A percentile compares a stretch with the other conserved stretches of the same genome.
phyloP scores from a whole-genome alignment of 139 green algal species.

The Ettlia oleoabundans region DNA sequence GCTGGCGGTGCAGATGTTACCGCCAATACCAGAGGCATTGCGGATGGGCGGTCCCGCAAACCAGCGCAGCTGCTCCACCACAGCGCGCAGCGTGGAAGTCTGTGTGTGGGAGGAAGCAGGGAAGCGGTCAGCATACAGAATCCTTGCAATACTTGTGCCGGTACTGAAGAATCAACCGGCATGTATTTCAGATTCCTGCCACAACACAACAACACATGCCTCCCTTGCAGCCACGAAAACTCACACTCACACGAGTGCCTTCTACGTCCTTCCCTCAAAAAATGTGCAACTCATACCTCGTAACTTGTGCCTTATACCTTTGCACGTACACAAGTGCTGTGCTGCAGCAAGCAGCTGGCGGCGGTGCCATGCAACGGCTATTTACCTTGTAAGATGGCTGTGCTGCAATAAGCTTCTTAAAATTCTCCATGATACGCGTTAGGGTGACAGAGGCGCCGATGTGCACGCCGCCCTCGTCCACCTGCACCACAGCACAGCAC shows the following conservation, averaged over 20 bases:
- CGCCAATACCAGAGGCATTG: constrained; percentile 90
- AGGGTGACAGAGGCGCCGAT: constrained; percentile 87
- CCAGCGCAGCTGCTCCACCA: constrained; percentile 90
- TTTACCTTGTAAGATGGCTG: constrained; percentile 48
- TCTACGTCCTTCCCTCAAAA: too few relatives aligned
- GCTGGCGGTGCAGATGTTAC: constrained; percentile 92
- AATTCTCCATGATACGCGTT: constrained; percentile 62
- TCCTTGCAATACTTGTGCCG: too few relatives aligned
- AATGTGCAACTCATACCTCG: too few relatives aligned
- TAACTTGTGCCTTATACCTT: too few relatives aligned
- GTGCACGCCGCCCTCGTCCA: constrained; percentile 61
- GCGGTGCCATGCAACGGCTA: too few relatives aligned
- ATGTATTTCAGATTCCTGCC: too few relatives aligned
- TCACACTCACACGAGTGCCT: too few relatives aligned
- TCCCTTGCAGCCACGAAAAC: too few relatives aligned
- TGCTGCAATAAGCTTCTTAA: constrained; percentile 45
- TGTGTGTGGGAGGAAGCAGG: neutral
- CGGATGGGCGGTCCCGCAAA: constrained; percentile 90
- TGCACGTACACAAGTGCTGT: too few relatives aligned
- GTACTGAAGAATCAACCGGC: too few relatives aligned
- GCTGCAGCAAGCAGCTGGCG: too few relatives aligned
- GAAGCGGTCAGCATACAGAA: neutral
- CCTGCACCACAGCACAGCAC: constrained; percentile 24
- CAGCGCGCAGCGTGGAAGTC: constrained; percentile 61
- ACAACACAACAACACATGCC: too few relatives aligned